These are phyloP conservation scores for Heterobasidion annosum DNA, from an alignment of 1,284 basidiomycete species.

Conservation along the genomic window DNA sequence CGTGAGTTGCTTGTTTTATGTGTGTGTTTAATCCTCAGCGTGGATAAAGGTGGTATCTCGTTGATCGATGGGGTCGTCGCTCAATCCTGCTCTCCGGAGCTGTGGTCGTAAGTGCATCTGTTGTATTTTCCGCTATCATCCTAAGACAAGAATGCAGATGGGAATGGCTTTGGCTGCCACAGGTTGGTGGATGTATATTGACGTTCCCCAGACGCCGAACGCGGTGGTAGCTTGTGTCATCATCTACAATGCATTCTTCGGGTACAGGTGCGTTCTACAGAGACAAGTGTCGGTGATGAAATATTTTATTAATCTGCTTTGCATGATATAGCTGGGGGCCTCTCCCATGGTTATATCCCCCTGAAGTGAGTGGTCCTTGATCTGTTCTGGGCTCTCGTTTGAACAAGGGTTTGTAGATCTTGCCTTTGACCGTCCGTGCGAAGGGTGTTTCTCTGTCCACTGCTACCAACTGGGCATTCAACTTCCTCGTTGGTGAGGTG, in stretches of 20 bases:
- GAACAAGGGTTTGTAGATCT: constrained; percentile 53
- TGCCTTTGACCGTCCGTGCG: constrained; percentile 83
- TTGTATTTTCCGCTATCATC: not conserved
- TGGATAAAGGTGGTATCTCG: constrained; percentile 79
- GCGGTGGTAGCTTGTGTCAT: constrained; percentile 91
- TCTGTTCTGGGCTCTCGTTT: not conserved
- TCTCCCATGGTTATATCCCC: constrained; percentile 84
- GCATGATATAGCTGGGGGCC: constrained; percentile 52
- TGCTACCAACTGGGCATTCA: constrained; percentile 81
- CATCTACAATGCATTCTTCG: constrained; percentile 91
- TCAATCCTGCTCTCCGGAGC: constrained; percentile 89
- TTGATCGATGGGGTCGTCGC: constrained; percentile 88
- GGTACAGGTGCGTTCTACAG: constrained; percentile 47
- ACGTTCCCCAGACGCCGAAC: constrained; percentile 76
- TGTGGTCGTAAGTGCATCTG: constrained; percentile 50
- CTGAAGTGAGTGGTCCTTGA: constrained; percentile 41
- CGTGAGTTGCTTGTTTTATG: constrained; percentile 36
- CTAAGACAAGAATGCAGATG: constrained; percentile 42
- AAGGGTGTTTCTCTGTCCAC: constrained; percentile 94
- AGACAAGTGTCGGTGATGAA: not conserved
- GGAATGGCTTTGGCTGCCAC: constrained; percentile 68
- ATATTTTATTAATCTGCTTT: not conserved
- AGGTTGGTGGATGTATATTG: constrained; percentile 92
- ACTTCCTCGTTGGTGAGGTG: constrained; percentile 83
- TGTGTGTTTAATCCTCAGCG: constrained; percentile 10